Percentiles rank a stretch among this genome's conserved stretches.
phyloP scores from a whole-genome alignment of 2,329 filamentous ascomycete genomes.

The Ceratocystis smalleyi region DNA sequence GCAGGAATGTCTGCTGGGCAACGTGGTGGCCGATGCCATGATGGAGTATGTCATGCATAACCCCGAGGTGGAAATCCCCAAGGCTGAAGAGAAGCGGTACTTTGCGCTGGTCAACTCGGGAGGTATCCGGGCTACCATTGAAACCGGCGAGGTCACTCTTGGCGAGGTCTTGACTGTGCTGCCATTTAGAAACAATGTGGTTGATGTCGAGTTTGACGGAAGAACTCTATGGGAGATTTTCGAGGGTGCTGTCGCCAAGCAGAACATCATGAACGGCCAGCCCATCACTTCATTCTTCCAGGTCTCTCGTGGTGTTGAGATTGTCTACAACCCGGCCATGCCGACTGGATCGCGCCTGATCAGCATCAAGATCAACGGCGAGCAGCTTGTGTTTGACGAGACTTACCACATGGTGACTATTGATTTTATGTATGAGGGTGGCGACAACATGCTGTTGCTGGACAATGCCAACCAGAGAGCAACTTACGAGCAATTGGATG shows the following conservation, averaged over 20 bases:
- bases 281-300: constrained; percentile 45
- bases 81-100: constrained; percentile 25
- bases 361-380: constrained; percentile 34
- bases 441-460: constrained; percentile 43
- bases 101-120: constrained; percentile 50
- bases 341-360: constrained; percentile 36
- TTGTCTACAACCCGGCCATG: constrained; percentile 41
- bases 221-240: constrained; percentile 40
- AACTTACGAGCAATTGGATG: constrained; percentile 37
- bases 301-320: constrained; percentile 38
- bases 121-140: constrained; percentile 48
- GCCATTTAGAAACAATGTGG: constrained; percentile 50
- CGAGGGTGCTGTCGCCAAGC: constrained; percentile 40
- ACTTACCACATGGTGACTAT: constrained; percentile 45
- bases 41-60: constrained; percentile 31
- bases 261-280: constrained; percentile 39
- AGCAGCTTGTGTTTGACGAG: constrained; percentile 28
- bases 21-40: constrained; percentile 45
- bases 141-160: constrained; percentile 43
- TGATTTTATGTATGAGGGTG: constrained; percentile 46
- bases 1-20: constrained; percentile 42
- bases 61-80: constrained; percentile 31
- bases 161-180: constrained; percentile 49
- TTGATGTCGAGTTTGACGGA: constrained; percentile 40
- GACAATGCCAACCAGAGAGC: constrained; percentile 21